These are phyloP conservation scores for Tilletiopsis washingtonensis DNA, from an alignment of 1,284 basidiomycete species.

Conservation along the genomic window DNA sequence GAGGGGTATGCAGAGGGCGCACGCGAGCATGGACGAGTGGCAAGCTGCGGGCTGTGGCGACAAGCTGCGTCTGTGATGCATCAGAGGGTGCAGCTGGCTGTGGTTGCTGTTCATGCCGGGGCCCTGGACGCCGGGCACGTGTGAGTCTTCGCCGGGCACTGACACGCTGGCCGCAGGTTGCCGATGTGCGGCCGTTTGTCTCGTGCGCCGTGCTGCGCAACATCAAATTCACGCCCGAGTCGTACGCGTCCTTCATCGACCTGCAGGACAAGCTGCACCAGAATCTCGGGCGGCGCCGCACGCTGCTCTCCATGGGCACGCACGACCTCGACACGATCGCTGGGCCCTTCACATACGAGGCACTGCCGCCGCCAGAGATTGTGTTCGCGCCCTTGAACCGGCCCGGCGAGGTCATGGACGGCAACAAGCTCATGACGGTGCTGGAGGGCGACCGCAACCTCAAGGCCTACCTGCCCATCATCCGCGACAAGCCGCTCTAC, in stretches of 20 bases:
- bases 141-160: no score
- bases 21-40: no score
- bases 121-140: no score
- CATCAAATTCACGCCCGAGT: conserved; percentile 72
- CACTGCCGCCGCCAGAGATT: conserved; percentile 76
- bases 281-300: conserved; percentile 82
- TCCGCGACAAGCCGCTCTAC: conserved; percentile 88
- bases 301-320: conserved; percentile 92
- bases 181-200: conserved; percentile 76
- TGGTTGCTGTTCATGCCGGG: no score
- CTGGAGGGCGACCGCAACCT: conserved; percentile 87
- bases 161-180: not conserved
- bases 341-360: conserved; percentile 85
- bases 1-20: no score
- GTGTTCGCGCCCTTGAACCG: conserved; percentile 80
- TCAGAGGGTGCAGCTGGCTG: no score
- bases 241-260: conserved; percentile 96
- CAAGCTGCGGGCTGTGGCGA: no score
- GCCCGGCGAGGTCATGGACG: conserved; percentile 57
- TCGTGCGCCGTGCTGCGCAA: conserved; percentile 85
- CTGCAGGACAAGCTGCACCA: conserved; percentile 93
- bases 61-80: no score
- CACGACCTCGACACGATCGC: conserved; percentile 89
- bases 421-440: conserved; percentile 50
- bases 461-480: conserved; percentile 79